phyloP scores from a whole-genome alignment of 306 rosid genomes.

The Begonia peltatifolia region DNA sequence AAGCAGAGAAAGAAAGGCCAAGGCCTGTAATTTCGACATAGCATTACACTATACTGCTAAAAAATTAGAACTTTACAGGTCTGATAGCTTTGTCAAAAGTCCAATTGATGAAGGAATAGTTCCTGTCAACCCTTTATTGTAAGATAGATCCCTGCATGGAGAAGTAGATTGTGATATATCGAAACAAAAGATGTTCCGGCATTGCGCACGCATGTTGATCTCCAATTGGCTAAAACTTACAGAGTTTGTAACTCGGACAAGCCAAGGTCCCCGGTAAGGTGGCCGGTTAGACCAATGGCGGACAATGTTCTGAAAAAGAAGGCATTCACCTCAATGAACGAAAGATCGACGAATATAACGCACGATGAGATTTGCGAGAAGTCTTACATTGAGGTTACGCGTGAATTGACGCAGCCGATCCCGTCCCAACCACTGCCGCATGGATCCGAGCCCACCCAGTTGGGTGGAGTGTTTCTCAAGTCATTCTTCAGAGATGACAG shows the following conservation, averaged over 20 bases:
- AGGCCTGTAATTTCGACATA: no score
- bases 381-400: slow-evolving; percentile 32
- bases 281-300: slow-evolving; percentile 32
- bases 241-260: slow-evolving; percentile 30
- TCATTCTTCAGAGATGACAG: slow-evolving; percentile 16
- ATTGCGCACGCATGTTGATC: no score
- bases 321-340: neutral
- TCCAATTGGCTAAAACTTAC: slow-evolving; percentile 16
- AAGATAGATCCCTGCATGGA: slow-evolving; percentile 48
- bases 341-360: neutral
- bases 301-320: slow-evolving; percentile 33
- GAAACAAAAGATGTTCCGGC: no score
- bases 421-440: slow-evolving; percentile 38
- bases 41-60: no score
- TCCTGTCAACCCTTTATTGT: slow-evolving; percentile 33
- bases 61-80: slow-evolving; percentile 23
- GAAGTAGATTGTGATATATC: neutral
- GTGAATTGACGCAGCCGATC: slow-evolving; percentile 23
- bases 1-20: slow-evolving; percentile 4
- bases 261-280: slow-evolving; percentile 32
- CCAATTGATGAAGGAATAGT: slow-evolving; percentile 33
- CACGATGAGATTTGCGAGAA: neutral
- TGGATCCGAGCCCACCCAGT: slow-evolving; percentile 30
- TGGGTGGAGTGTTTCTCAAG: slow-evolving; percentile 23
- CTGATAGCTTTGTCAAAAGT: slow-evolving; percentile 31